phyloP scores from a whole-genome alignment of 2,329 filamentous ascomycete species.

The Beauveria bassiana region DNA sequence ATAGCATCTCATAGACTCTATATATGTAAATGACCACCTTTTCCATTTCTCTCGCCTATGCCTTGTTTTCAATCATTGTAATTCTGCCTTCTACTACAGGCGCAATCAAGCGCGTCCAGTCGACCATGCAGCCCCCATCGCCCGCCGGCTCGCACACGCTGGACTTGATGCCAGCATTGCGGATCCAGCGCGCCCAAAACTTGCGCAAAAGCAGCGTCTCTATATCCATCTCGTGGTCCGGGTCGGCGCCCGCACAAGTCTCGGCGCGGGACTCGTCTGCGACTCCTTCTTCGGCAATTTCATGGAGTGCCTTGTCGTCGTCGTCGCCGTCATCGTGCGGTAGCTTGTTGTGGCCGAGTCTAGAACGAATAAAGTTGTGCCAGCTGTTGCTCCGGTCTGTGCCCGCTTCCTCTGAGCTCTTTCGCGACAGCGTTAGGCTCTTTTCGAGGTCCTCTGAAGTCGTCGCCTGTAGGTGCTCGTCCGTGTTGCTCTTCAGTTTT shows the following conservation, averaged over 20 bases:
- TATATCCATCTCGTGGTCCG: slow-evolving; percentile 37
- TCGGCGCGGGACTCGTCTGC: slow-evolving; percentile 16
- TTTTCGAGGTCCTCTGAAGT: slow-evolving; percentile 19
- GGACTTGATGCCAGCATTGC: slow-evolving; percentile 54
- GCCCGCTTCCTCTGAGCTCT: neutral
- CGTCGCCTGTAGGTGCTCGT: slow-evolving; percentile 21
- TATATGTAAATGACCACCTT: neutral
- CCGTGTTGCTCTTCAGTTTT: slow-evolving; percentile 45
- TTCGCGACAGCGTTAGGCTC: slow-evolving; percentile 15
- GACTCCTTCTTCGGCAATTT: slow-evolving; percentile 17
- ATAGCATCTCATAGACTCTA: neutral
- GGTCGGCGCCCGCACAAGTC: slow-evolving; percentile 27
- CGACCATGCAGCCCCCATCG: slow-evolving; percentile 52
- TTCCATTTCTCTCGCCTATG: neutral
- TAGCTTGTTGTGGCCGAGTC: slow-evolving; percentile 26
- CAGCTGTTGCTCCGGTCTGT: slow-evolving; percentile 24
- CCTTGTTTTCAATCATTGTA: slow-evolving; percentile 29
- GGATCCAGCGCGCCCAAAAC: slow-evolving; percentile 67
- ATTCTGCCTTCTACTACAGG: slow-evolving; percentile 75
- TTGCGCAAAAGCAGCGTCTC: slow-evolving; percentile 59
- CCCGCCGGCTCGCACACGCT: slow-evolving; percentile 43
- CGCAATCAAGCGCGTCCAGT: slow-evolving; percentile 76
- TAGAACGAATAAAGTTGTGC: slow-evolving; percentile 28
- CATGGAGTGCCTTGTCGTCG: slow-evolving; percentile 38
- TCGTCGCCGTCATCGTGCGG: slow-evolving; percentile 26